Evolutionary conservation across 768 basidiomycete species (phyloP).

Genomic region (Rhodocollybia butyracea): DNA sequence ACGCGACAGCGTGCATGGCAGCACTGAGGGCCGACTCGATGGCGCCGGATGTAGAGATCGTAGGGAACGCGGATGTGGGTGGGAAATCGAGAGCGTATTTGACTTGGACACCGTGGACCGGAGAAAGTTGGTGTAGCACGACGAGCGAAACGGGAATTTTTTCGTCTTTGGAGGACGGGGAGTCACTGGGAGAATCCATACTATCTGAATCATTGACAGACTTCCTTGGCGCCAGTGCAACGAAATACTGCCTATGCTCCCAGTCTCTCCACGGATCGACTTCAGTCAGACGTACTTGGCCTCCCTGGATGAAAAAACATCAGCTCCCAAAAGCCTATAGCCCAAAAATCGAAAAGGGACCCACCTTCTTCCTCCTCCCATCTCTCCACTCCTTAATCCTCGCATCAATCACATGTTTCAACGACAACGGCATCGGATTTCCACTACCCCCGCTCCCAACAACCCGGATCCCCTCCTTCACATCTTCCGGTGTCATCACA

Average conservation of each 20-base stretch:
- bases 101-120: slow-evolving; percentile 1
- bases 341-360: too few species aligned
- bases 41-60: neutral
- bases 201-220: too few species aligned
- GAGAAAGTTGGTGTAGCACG: slow-evolving; percentile 6
- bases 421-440: neutral
- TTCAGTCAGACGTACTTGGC: slow-evolving; percentile 5
- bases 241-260: slow-evolving; percentile 2
- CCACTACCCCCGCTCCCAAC: neutral
- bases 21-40: neutral
- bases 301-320: too few species aligned
- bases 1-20: neutral
- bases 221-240: neutral
- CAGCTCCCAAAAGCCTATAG: too few species aligned
- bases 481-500: neutral
- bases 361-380: neutral
- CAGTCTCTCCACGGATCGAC: slow-evolving; percentile 2
- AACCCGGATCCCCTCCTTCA: neutral
- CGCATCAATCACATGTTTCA: neutral
- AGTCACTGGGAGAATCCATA: neutral
- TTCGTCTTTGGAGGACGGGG: neutral
- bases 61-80: neutral
- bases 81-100: slow-evolving; percentile 8
- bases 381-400: neutral
- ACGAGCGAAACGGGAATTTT: neutral